Evolutionary conservation across 345 rosid genomes (phyloP).

Genomic region (Cardamine occulta): DNA sequence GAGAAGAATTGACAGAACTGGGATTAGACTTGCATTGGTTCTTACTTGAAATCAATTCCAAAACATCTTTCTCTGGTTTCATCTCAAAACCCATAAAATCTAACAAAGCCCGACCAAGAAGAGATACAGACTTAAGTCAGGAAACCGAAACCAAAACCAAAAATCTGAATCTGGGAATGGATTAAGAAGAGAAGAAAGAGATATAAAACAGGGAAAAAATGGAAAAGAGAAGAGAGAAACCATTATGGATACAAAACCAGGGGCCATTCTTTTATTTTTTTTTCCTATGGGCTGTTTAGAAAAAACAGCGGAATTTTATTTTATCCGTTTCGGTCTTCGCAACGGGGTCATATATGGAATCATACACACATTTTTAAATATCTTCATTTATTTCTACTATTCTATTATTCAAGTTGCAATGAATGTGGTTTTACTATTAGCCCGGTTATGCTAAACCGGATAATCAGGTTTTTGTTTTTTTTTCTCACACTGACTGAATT

Average conservation of each 20-base stretch:
- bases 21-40: conserved; percentile 31
- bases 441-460: conserved; percentile 29
- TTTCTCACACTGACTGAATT: neutral
- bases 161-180: conserved; percentile 7
- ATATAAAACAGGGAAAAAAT: conserved; percentile 21
- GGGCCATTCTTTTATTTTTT: conserved; percentile 35
- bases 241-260: conserved; percentile 39
- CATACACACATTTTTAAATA: neutral
- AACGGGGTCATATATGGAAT: conserved; percentile 29
- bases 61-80: conserved; percentile 48
- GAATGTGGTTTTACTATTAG: conserved; percentile 11
- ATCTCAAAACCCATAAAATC: conserved; percentile 70
- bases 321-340: conserved; percentile 41
- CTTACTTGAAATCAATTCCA: conserved; percentile 42
- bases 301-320: conserved; percentile 41
- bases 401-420: neutral
- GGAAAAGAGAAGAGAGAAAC: conserved; percentile 17
- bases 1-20: conserved; percentile 14
- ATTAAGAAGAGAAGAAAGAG: conserved; percentile 1
- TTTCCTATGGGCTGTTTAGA: conserved; percentile 40
- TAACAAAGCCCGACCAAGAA: neutral
- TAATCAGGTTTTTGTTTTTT: too few species aligned
- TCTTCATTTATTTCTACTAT: neutral
- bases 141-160: neutral
- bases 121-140: neutral